Percentiles rank a stretch among this genome's conserved stretches.
These are phyloP conservation scores for Xylariaceae sp. DNA, from an alignment of 2,329 filamentous ascomycete genomes.

Conservation along the genomic window DNA sequence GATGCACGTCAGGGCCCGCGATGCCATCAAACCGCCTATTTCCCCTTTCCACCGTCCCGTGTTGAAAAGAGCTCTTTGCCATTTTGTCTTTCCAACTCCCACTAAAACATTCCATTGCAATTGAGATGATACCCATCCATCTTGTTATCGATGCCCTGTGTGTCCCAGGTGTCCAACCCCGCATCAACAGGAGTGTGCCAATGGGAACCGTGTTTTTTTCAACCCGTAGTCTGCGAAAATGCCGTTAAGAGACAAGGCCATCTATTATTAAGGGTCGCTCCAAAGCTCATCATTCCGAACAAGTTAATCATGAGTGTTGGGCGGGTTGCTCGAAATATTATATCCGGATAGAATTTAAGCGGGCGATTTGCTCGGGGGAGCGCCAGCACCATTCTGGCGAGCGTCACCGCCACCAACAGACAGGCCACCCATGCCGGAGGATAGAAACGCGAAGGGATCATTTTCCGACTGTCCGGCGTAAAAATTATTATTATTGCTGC, in stretches of 20 bases:
- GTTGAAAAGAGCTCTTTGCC: constrained; percentile 23
- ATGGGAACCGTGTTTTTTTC: constrained; percentile 33
- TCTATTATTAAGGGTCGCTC: constrained; percentile 35
- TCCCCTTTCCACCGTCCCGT: constrained; percentile 24
- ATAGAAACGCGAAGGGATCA: constrained; percentile 78
- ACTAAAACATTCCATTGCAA: constrained; percentile 36
- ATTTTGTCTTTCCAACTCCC: constrained; percentile 42
- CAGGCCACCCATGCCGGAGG: constrained; percentile 66
- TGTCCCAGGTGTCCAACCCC: constrained; percentile 10
- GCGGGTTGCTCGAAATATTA: constrained; percentile 13
- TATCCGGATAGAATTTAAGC: constrained; percentile 40
- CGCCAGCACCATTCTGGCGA: constrained; percentile 58
- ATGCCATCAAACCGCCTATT: constrained; percentile 25
- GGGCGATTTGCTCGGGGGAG: constrained; percentile 56
- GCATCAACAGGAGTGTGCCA: constrained; percentile 24
- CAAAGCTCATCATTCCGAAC: constrained; percentile 37
- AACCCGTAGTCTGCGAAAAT: constrained; percentile 33
- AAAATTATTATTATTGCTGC: constrained; percentile 45
- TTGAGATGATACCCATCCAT: constrained; percentile 24
- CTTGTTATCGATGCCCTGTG: constrained; percentile 8
- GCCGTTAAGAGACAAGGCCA: constrained; percentile 2
- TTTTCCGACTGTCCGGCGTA: constrained; percentile 63
- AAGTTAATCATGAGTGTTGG: constrained; percentile 31
- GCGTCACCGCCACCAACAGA: constrained; percentile 64
- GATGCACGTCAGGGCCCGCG: constrained; percentile 23